phyloP scores from a whole-genome alignment of 495 filamentous ascomycete genomes.

The Pyrenula massariospora region DNA sequence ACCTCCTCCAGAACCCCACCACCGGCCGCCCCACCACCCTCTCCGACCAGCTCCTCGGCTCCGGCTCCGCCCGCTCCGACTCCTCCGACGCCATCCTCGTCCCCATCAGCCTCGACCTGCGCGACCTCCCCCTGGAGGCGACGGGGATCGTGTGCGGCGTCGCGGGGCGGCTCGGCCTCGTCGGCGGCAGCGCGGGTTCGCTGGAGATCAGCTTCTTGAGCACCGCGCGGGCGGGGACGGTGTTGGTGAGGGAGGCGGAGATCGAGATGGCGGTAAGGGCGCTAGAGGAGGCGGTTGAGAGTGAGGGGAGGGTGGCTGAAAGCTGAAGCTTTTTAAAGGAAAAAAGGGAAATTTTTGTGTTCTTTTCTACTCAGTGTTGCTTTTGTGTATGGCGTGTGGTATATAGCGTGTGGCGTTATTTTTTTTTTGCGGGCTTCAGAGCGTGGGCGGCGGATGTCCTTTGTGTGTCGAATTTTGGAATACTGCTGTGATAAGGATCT shows the following conservation, averaged over 20 bases:
- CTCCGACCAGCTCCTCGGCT: slow-evolving; percentile 5
- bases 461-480: no score
- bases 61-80: slow-evolving; percentile 34
- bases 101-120: slow-evolving; percentile 81
- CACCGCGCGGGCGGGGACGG: slow-evolving; percentile 80
- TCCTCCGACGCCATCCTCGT: slow-evolving; percentile 51
- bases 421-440: no score
- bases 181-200: slow-evolving; percentile 22
- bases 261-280: slow-evolving; percentile 59
- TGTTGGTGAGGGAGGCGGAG: slow-evolving; percentile 70
- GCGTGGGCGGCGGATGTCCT: no score
- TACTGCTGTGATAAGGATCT: no score
- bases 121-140: slow-evolving; percentile 70
- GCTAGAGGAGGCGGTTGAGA: slow-evolving; percentile 23
- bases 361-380: no score
- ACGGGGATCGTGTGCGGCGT: slow-evolving; percentile 93
- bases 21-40: not conserved
- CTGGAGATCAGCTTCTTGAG: slow-evolving; percentile 88
- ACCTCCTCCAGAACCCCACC: slow-evolving; percentile 40
- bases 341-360: no score
- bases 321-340: not conserved
- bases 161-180: slow-evolving; percentile 63
- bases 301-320: not conserved
- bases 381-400: no score
- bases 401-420: no score